Percentiles rank a stretch among this genome's conserved stretches.
phyloP scores from a whole-genome alignment of 495 filamentous ascomycete species.

The Podospora tetraspora region DNA sequence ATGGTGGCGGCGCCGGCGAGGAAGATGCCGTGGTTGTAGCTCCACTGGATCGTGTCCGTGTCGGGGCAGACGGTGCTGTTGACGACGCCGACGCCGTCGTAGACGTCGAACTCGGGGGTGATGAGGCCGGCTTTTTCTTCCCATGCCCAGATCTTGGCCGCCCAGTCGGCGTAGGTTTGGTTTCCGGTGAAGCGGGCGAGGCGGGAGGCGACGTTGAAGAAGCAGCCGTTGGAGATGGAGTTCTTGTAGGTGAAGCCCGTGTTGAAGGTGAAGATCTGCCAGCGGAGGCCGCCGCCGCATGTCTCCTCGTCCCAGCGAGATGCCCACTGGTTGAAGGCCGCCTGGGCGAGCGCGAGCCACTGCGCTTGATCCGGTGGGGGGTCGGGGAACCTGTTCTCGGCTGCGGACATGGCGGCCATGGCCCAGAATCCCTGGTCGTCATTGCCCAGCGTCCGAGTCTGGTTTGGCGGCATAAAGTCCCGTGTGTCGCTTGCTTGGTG shows the following conservation, averaged over 20 bases:
- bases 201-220: slow-evolving; percentile 78
- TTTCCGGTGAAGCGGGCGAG: slow-evolving; percentile 72
- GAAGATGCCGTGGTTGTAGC: slow-evolving; percentile 70
- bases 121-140: slow-evolving; percentile 56
- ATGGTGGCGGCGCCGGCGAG: slow-evolving; percentile 70
- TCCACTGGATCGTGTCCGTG: slow-evolving; percentile 63
- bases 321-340: slow-evolving; percentile 66
- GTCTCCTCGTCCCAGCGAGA: slow-evolving; percentile 61
- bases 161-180: slow-evolving; percentile 70
- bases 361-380: slow-evolving; percentile 57
- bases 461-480: slow-evolving; percentile 77
- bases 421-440: slow-evolving; percentile 89
- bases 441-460: slow-evolving; percentile 70
- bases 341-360: slow-evolving; percentile 75
- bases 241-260: slow-evolving; percentile 79
- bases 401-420: slow-evolving; percentile 73
- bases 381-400: slow-evolving; percentile 70
- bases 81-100: slow-evolving; percentile 58
- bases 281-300: slow-evolving; percentile 74
- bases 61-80: slow-evolving; percentile 43
- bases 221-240: slow-evolving; percentile 68
- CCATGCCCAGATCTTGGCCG: slow-evolving; percentile 68
- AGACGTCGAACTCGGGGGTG: slow-evolving; percentile 54
- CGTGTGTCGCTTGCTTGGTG: slow-evolving; percentile 63
- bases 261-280: slow-evolving; percentile 83